Conservation (phyloP, 2,329 filamentous ascomycete genomes). For the Xylariomycetidae sp. region DNA sequence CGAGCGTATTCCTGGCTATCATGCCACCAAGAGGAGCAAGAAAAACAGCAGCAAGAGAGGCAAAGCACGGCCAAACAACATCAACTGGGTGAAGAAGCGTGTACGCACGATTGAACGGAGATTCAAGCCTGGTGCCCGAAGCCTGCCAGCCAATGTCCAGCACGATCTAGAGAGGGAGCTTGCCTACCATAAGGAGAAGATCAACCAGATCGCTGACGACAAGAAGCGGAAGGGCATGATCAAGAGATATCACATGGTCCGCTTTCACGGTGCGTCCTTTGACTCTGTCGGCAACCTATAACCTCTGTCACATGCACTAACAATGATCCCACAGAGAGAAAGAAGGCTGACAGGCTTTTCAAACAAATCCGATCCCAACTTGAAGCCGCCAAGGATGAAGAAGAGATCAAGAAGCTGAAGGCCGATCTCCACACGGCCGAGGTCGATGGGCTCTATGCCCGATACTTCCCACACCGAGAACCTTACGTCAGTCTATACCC, state of each 20-base stretch:
- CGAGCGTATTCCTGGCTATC: slow-evolving; percentile 9
- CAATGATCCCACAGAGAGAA: slow-evolving; percentile 49
- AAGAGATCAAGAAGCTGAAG: slow-evolving; percentile 48
- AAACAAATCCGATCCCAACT: slow-evolving; percentile 62
- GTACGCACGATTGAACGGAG: slow-evolving; percentile 65
- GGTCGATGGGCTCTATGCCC: slow-evolving; percentile 71
- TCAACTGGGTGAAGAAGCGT: slow-evolving; percentile 66
- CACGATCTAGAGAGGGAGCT: slow-evolving; percentile 70
- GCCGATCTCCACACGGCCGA: slow-evolving; percentile 61
- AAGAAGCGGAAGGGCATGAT: slow-evolving; percentile 67
- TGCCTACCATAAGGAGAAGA: slow-evolving; percentile 59
- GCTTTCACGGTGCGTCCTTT: slow-evolving; percentile 68
- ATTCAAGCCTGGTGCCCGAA: slow-evolving; percentile 53
- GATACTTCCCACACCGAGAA: slow-evolving; percentile 66
- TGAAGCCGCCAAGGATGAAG: slow-evolving; percentile 42
- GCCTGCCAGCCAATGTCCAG: slow-evolving; percentile 63
- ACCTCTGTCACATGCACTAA: slow-evolving; percentile 5
- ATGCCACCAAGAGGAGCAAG: slow-evolving; percentile 25
- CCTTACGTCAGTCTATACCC: slow-evolving; percentile 64
- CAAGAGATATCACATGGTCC: slow-evolving; percentile 74
- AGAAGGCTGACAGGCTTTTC: slow-evolving; percentile 64
- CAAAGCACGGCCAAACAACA: slow-evolving; percentile 40
- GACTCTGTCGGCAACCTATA: background rate
- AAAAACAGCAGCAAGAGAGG: slow-evolving; percentile 32
- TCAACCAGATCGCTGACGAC: slow-evolving; percentile 54